Base-by-base conservation (phyloP, 306 rosid genomes). In the Herpetospermum pedunculosum region DNA sequence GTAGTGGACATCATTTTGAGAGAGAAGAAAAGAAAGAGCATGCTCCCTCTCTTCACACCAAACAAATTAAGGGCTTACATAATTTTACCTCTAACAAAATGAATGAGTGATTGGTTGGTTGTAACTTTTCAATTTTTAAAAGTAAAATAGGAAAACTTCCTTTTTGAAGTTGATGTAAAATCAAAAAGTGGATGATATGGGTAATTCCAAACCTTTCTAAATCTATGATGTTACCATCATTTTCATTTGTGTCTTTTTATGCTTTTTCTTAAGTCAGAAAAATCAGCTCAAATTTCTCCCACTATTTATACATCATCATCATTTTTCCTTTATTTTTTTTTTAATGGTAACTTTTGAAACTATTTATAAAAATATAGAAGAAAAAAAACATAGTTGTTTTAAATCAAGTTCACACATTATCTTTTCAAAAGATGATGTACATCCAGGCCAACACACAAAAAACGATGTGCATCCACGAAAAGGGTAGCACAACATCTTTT, bases 31-130 rank as follows among this genome's bases (percentile, higher is more conserved):
- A 53, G 15, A 30, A 15, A 59, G 18, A 59, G 23, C 15, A 62
- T 64, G 71, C 48, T 64, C 49, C 71, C 71, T 64, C 49, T 37
- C 43, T 46, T n/a, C 70, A 62, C 70, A 32, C 44, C 26, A 62
- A 62, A 62, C 6, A 18, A 54, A 54, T 3, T 5, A n/a, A n/a
- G n/a, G n/a, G n/a, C 6, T 54, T 53, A 8, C 1, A 54, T 54
- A 11, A 54, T 54, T 54, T 54, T 54, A 54, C 15, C 14, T 59
- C 0, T n/a, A 59, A 28, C 8, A 57, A 48, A 48, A 48, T 48
- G 23, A 48, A 30, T 29, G 67, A 15, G 67, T 63, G 71, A 35
- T 64, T 37, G 43, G 44, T 43, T 59, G 47, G 11, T 26, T 29
- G 52, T 25, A 67, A 67, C 35, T 67, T 67, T 67, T 40, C 34